These are phyloP conservation scores for Obba rivulosa DNA, from an alignment of 768 basidiomycete genomes.

Conservation along the genomic window DNA sequence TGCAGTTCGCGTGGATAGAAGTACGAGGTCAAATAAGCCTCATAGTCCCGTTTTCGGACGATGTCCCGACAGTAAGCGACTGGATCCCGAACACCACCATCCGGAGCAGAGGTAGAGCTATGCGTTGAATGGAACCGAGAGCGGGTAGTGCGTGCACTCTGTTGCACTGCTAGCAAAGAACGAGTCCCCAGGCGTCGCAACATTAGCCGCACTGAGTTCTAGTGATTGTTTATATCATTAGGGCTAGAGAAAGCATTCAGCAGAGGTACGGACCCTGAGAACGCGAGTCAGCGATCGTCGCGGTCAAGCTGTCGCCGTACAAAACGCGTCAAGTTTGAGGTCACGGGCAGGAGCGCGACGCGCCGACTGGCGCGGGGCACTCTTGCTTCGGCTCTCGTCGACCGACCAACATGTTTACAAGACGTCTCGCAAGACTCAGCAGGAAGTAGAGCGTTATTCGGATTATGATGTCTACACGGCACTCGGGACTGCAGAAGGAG, in stretches of 20 bases:
- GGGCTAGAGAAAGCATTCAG: too few species aligned
- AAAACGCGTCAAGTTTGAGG: too few species aligned
- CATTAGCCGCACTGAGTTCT: neutral
- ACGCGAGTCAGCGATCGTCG: too few species aligned
- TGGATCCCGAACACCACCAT: slow-evolving; percentile 23
- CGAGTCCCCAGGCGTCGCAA: neutral
- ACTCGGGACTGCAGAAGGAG: slow-evolving; percentile 49
- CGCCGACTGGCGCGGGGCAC: neutral
- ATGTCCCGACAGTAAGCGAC: slow-evolving; percentile 62
- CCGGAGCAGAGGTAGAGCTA: neutral
- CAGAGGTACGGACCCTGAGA: too few species aligned
- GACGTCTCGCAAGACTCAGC: neutral
- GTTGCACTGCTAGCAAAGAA: neutral
- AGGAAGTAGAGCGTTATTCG: neutral
- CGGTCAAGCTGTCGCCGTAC: too few species aligned
- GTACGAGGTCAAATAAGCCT: slow-evolving; percentile 65
- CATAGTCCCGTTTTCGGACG: slow-evolving; percentile 78
- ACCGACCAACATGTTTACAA: neutral
- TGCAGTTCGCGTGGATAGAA: slow-evolving; percentile 66
- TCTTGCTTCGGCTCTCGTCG: neutral
- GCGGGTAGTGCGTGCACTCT: too few species aligned
- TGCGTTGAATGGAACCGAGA: neutral
- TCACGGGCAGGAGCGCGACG: neutral
- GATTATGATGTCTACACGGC: slow-evolving; percentile 21
- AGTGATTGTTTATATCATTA: too few species aligned